Conservation (phyloP, 2,329 filamentous ascomycete genomes). For the Endocalyx cinctus region DNA sequence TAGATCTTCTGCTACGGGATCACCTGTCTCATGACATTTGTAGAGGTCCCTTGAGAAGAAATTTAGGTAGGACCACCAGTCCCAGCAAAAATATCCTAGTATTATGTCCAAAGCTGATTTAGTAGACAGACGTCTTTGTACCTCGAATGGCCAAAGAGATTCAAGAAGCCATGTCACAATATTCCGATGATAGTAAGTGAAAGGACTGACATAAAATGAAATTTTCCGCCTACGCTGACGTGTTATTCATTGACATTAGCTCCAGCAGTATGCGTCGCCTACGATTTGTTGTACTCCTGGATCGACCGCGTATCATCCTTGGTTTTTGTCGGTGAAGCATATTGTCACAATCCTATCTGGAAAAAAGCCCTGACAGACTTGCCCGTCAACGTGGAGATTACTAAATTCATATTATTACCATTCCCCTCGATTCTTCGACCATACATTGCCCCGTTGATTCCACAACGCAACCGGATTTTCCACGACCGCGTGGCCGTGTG, state of each 20-base stretch:
- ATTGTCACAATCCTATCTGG: neutral
- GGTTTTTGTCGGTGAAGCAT: constrained; percentile 1
- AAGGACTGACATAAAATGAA: too few species aligned
- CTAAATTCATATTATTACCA: constrained; percentile 3
- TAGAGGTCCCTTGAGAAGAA: constrained; percentile 1
- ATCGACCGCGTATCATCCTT: constrained; percentile 1
- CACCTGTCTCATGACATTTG: constrained; percentile 2
- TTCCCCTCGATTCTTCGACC: neutral
- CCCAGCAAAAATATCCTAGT: neutral
- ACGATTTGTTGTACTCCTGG: constrained; percentile 1
- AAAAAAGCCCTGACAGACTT: constrained; percentile 1
- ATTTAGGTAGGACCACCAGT: neutral
- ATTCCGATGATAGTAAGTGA: too few species aligned
- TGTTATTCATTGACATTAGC: too few species aligned
- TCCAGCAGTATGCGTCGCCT: neutral
- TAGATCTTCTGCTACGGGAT: constrained; percentile 1
- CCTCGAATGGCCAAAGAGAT: neutral
- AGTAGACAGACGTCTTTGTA: neutral
- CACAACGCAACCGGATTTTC: constrained; percentile 2
- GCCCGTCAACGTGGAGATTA: constrained; percentile 2
- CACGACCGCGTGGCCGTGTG: neutral
- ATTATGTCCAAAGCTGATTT: neutral
- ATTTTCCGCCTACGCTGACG: too few species aligned
- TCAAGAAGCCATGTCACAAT: neutral
- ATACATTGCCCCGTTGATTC: constrained; percentile 2